Percentiles rank a stretch among this genome's conserved stretches.
Evolutionary conservation across 768 basidiomycete genomes (phyloP).

Genomic region (Mycena galopus): DNA sequence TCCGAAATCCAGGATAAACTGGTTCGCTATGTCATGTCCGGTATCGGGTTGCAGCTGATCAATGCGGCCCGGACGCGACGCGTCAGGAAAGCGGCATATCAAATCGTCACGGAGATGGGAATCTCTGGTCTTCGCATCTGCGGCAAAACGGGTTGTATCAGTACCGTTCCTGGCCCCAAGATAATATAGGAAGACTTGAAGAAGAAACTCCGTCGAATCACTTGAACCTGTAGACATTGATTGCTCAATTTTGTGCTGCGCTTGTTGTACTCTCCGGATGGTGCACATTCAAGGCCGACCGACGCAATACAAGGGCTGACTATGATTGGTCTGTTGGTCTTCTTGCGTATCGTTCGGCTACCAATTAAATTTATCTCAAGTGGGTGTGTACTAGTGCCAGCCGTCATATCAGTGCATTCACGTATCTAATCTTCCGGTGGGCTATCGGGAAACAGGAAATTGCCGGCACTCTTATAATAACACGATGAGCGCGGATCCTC

Average conservation of each 20-base stretch:
- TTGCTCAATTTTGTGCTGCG: no score
- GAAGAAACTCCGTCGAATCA: no score
- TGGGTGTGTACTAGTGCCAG: neutral
- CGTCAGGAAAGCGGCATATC: no score
- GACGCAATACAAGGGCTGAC: neutral
- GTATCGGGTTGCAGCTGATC: neutral
- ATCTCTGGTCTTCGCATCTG: no score
- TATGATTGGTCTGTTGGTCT: neutral
- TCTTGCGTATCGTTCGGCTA: neutral
- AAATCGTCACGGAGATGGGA: no score
- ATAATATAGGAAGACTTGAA: no score
- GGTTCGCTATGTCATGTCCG: neutral
- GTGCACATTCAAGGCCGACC: conserved; percentile 5
- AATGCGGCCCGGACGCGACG: no score
- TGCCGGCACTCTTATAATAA: neutral
- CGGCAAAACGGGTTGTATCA: no score
- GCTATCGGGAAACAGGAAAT: neutral
- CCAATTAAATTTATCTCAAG: neutral
- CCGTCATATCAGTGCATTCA: neutral
- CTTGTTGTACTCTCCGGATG: no score
- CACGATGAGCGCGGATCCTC: neutral
- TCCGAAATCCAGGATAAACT: no score
- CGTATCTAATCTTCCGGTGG: neutral
- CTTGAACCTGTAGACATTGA: neutral
- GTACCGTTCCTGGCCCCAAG: no score